These are phyloP conservation scores for Extremus antarcticus DNA, from an alignment of 495 filamentous ascomycete genomes.

Conservation along the genomic window DNA sequence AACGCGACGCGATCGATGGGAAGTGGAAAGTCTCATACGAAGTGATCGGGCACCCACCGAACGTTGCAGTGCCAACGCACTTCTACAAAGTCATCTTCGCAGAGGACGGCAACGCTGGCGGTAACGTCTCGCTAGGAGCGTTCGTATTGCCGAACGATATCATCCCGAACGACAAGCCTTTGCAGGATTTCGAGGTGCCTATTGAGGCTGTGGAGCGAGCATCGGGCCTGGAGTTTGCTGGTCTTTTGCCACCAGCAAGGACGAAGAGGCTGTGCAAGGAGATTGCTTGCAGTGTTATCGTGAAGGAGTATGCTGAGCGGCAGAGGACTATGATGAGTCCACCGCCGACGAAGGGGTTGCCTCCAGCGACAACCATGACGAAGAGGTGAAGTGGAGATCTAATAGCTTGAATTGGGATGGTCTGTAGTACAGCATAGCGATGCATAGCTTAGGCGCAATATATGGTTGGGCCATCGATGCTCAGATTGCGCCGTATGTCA, in stretches of 20 bases:
- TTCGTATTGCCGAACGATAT: slow-evolving; percentile 90
- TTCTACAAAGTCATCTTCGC: slow-evolving; percentile 98
- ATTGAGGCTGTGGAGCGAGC: slow-evolving; percentile 85
- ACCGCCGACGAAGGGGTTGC: slow-evolving; percentile 6
- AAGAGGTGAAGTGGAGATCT: neutral
- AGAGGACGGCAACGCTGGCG: slow-evolving; percentile 62
- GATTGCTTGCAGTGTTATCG: slow-evolving; percentile 64
- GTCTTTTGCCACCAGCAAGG: slow-evolving; percentile 58
- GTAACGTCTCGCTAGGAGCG: slow-evolving; percentile 79
- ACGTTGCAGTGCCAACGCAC: slow-evolving; percentile 91
- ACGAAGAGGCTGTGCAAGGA: slow-evolving; percentile 78
- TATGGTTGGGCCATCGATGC: too few relatives aligned
- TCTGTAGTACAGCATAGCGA: neutral
- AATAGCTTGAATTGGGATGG: neutral
- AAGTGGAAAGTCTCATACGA: slow-evolving; percentile 96
- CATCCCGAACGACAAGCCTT: slow-evolving; percentile 75
- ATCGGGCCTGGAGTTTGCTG: slow-evolving; percentile 80
- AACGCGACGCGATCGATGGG: slow-evolving; percentile 58
- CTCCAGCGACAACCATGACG: slow-evolving; percentile 3
- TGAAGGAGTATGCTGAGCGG: slow-evolving; percentile 59
- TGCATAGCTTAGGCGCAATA: neutral
- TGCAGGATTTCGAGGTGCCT: slow-evolving; percentile 88
- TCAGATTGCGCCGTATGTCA: too few relatives aligned
- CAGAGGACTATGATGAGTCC: slow-evolving; percentile 38
- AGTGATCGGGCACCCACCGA: slow-evolving; percentile 90